Percentiles rank a stretch among this genome's conserved stretches.
phyloP scores from a whole-genome alignment of 176 grass and related monocot species.

The Tillandsia fasciculata region DNA sequence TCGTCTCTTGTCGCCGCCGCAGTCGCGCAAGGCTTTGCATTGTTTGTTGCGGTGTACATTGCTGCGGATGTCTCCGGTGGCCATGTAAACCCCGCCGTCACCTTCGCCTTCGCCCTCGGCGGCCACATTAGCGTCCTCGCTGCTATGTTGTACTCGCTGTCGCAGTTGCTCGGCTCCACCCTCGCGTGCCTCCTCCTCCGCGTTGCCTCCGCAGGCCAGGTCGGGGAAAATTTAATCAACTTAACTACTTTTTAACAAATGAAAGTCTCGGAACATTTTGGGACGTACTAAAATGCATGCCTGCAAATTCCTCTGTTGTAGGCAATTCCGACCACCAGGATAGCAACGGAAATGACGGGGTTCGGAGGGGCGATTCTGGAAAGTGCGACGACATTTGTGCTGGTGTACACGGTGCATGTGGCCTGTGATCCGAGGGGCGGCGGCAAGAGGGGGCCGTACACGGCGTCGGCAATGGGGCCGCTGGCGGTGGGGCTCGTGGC shows the following conservation, averaged over 20 bases:
- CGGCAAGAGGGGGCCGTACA: conserved; percentile 6
- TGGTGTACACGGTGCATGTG: conserved; percentile 63
- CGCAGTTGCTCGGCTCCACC: conserved; percentile 56
- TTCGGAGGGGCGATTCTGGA: conserved; percentile 70
- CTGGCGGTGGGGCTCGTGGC: conserved; percentile 36
- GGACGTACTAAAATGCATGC: neutral
- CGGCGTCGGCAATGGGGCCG: conserved; percentile 27
- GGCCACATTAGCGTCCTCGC: conserved; percentile 41
- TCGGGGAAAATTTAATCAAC: neutral
- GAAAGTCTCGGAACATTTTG: too few relatives aligned
- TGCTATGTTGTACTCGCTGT: conserved; percentile 67
- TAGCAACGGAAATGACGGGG: conserved; percentile 63
- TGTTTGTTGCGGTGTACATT: conserved; percentile 55
- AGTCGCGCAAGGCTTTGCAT: conserved; percentile 50
- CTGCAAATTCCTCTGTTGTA: neutral
- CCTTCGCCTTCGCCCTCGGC: conserved; percentile 59
- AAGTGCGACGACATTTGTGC: conserved; percentile 47
- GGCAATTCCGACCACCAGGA: conserved; percentile 71
- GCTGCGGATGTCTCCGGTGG: conserved; percentile 65
- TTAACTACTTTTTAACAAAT: too few relatives aligned
- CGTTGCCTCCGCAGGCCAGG: conserved; percentile 56
- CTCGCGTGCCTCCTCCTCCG: conserved; percentile 68
- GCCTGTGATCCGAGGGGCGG: conserved; percentile 24
- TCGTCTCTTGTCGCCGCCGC: conserved; percentile 50
- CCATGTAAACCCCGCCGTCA: conserved; percentile 82